Percentiles rank a stretch among this genome's conserved stretches.
These are phyloP conservation scores for Leucogyrophana mollusca DNA, from an alignment of 768 basidiomycete species.

Conservation along the genomic window DNA sequence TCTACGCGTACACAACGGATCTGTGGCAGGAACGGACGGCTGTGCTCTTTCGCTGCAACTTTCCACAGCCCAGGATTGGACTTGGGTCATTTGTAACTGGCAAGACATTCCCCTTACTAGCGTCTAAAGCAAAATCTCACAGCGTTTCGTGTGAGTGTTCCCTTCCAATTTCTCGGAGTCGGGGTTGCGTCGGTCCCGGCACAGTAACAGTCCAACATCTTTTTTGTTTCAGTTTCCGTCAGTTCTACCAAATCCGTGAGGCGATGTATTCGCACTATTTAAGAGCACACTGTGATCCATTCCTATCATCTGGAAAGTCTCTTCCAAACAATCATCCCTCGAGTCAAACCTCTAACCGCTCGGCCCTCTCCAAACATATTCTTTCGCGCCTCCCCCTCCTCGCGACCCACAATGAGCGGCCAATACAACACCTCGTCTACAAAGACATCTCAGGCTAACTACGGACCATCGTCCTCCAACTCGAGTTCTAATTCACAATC, in stretches of 20 bases:
- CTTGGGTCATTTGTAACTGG: background rate
- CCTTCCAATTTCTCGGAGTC: slow-evolving; percentile 16
- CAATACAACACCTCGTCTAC: slow-evolving; percentile 20
- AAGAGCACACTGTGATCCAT: slow-evolving; percentile 11
- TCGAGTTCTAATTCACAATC: slow-evolving; percentile 18
- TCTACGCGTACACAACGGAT: slow-evolving; percentile 11
- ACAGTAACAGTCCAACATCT: slow-evolving; percentile 12
- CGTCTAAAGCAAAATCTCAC: slow-evolving; percentile 5
- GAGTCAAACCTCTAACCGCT: background rate
- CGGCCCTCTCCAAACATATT: slow-evolving; percentile 4
- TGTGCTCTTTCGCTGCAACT: slow-evolving; percentile 13
- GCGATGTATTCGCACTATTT: slow-evolving; percentile 29
- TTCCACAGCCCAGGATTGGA: background rate
- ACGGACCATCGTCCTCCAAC: slow-evolving; percentile 14
- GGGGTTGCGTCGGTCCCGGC: slow-evolving; percentile 29
- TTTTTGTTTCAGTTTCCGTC: slow-evolving; percentile 20
- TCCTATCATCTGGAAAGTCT: background rate
- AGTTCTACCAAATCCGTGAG: slow-evolving; percentile 15
- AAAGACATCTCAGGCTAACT: slow-evolving; percentile 10
- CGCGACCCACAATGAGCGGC: slow-evolving; percentile 20
- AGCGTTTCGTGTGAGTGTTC: slow-evolving; percentile 15
- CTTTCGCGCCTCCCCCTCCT: slow-evolving; percentile 1
- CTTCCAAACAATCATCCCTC: background rate
- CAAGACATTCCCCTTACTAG: background rate
- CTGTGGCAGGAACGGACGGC: slow-evolving; percentile 12